Base-by-base conservation (phyloP, 2,329 filamentous ascomycete species). In the Annulohypoxylon truncatum region DNA sequence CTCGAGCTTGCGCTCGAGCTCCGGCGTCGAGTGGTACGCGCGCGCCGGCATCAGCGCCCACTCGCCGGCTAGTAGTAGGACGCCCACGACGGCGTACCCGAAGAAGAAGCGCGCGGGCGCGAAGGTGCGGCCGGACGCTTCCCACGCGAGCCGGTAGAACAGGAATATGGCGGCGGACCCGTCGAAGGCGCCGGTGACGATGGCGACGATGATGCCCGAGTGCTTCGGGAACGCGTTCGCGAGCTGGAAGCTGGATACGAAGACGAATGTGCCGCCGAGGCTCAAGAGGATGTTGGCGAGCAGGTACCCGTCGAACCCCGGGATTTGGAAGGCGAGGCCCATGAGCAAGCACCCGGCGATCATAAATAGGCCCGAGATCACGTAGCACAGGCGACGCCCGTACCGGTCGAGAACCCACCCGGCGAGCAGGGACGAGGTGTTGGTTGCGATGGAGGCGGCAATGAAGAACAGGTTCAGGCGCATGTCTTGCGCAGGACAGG, bases 391-490 rank as follows among this genome's bases (percentile, higher is more conserved):
- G 55, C 88, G 84, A 24, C 90, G 89, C 7, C 90, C 90, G 72
- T 85, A 91, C 40, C 84, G 83, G 78, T 92, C 90, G 24, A 92
- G 82, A 10, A 90, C 84, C 1, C 88, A 88, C 26, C 90, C 90
- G 2, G 90, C 88, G 12, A 89, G 85, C 9, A 92, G 81, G 8
- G 89, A 89, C 47, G 85, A 86, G 13, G 91, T 85, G 73, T 92
- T 92, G 4, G 89, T 89, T 9, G 85, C 87, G 44, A 91, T 89
- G 4, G 89, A 89, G 3, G 89, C 89, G 48, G 89, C 82, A 20
- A 89, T 89, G 80, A 92, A 92, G 85, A 92, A 91, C 50, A 92
- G 79, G 75, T 92, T 92, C 61, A 92, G 81, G 18, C 77, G 74
- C 72, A 79, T 74, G 56, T 79, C 76, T 56, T 79, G 88, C 71